Evolutionary conservation across 2,329 filamentous ascomycete species (phyloP).

Genomic region (Trichoderma sp.): DNA sequence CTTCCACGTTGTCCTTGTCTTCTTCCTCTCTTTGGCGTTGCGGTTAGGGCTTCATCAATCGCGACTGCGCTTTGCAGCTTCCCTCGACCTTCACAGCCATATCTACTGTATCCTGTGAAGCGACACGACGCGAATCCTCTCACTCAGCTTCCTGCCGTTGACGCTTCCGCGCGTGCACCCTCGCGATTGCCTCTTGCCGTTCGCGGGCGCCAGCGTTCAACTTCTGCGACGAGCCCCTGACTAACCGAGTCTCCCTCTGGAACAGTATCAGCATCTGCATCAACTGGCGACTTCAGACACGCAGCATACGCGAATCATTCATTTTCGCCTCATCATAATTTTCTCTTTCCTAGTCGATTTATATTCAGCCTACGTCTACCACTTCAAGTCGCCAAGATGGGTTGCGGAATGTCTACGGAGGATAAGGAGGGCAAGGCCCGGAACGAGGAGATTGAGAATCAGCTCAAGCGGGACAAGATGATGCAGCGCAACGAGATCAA

Average conservation of each 20-base stretch:
- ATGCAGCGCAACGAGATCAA: conserved; percentile 99
- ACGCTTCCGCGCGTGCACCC: conserved; percentile 1
- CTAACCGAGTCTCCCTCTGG: conserved; percentile 8
- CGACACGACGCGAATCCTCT: conserved; percentile 13
- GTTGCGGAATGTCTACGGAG: conserved; percentile 99
- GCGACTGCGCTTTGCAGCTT: conserved; percentile 21
- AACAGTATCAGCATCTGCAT: conserved; percentile 21
- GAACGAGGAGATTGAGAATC: conserved; percentile 99
- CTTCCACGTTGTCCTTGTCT: conserved; percentile 18
- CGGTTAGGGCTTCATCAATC: conserved; percentile 10
- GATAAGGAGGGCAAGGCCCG: conserved; percentile 99
- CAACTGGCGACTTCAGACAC: conserved; percentile 20
- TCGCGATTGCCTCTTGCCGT: conserved; percentile 17
- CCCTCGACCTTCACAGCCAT: conserved; percentile 7
- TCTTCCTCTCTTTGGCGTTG: conserved; percentile 8
- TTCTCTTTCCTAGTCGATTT: conserved; percentile 9
- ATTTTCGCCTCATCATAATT: neutral
- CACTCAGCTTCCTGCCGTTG: neutral
- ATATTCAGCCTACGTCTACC: conserved; percentile 31
- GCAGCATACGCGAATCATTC: conserved; percentile 20
- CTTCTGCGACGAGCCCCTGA: conserved; percentile 17
- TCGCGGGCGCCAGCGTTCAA: neutral
- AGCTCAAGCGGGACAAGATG: conserved; percentile 98
- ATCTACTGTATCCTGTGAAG: neutral
- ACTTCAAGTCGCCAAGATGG: conserved; percentile 71